Conservation (phyloP, 441 rosid genomes). For the Biscutella auriculata region DNA sequence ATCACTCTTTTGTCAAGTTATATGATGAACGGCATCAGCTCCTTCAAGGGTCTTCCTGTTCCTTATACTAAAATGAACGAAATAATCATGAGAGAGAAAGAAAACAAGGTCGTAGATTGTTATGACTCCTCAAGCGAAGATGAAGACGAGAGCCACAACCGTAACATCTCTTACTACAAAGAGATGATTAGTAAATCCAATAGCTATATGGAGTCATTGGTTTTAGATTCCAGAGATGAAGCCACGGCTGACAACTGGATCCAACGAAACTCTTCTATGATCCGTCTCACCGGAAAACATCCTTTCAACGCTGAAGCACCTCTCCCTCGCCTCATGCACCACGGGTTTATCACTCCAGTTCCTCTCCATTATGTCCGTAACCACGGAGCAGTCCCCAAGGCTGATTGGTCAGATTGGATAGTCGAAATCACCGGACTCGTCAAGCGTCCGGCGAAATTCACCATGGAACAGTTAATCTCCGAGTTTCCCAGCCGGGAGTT, state of each 20-base stretch:
- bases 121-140: slow-evolving; percentile 44
- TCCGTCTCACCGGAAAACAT: slow-evolving; percentile 88
- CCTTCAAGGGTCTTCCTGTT: too few relatives aligned
- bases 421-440: slow-evolving; percentile 70
- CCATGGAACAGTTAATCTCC: slow-evolving; percentile 62
- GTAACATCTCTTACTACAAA: slow-evolving; percentile 24
- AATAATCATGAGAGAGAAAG: too few relatives aligned
- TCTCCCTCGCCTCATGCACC: slow-evolving; percentile 65
- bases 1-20: too few relatives aligned
- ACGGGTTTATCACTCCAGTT: slow-evolving; percentile 84
- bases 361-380: slow-evolving; percentile 90
- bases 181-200: slow-evolving; percentile 39
- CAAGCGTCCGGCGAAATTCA: slow-evolving; percentile 42
- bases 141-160: slow-evolving; percentile 28
- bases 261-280: slow-evolving; percentile 60
- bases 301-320: slow-evolving; percentile 85
- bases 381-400: slow-evolving; percentile 68
- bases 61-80: too few relatives aligned
- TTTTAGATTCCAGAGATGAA: slow-evolving; percentile 55
- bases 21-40: too few relatives aligned
- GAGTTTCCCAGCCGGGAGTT: slow-evolving; percentile 59
- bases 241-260: slow-evolving; percentile 68
- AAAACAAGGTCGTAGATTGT: slow-evolving; percentile 4
- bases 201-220: slow-evolving; percentile 54
- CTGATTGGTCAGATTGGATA: slow-evolving; percentile 57